Base-by-base conservation (phyloP, 164 flowering plant genomes). In the Nymphaea thermarum region DNA sequence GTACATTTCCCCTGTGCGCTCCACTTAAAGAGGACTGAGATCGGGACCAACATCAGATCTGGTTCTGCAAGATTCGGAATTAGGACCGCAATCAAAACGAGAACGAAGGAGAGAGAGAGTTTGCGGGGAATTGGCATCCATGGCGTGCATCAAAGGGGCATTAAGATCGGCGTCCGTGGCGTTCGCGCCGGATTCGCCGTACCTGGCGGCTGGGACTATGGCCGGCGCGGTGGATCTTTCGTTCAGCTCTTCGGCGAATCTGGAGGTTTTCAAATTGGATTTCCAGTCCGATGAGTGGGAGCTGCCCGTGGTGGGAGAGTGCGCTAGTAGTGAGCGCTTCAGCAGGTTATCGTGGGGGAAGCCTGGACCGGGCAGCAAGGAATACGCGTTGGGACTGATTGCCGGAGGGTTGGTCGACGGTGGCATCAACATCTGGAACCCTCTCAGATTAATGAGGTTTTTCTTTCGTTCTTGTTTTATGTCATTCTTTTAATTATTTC, bases 401-500 rank as follows among this genome's bases (percentile, higher is more conserved):
- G 99, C 99, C 55, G 99, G 99, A 42, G 99, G 99, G 1, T 88
- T 90, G 4, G 85, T 83, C 6, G 99, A 94, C 71, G 99, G 99
- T 2, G 81, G 67, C 71, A 83, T 94, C 66, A 86, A 78, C 63
- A 68, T 94, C n/a, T 94, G 96, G 99, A 94, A 94, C 76, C 98
- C 99, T 6, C 77, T 66, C 2, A 1, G 78, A n/a, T 79, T 91
- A 66, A 84, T 91, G 72, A 73, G 87, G 97, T 91, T 80, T 66
- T 69, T 73, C 4, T 70, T 7, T 47, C 3, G 11, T 12, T 47
- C 12, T 12, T 6, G 11, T 47, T 47, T 47, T 47, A 7, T 25
- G 36, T 25, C 36, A 25, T 47, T 47, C 55, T 47, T 47, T 6
- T 47, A 47, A 6, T 47, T 47, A 12, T 12, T 47, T 47, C 55